Percentiles rank a stretch among this genome's conserved stretches.
Conservation (phyloP, 441 rosid genomes). For the Mallotus repandus region DNA sequence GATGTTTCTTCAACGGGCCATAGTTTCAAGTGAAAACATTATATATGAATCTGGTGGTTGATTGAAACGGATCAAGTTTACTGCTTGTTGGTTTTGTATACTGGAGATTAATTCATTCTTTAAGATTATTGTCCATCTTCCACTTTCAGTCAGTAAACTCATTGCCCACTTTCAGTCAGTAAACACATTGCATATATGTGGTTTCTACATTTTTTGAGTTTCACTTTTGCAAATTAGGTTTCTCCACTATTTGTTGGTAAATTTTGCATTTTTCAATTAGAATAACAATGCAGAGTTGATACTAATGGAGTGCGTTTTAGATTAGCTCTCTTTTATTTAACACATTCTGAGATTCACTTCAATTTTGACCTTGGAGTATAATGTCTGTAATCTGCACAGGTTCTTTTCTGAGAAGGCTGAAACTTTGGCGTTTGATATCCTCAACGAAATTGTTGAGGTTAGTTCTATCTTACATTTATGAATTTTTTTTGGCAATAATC, state of each 20-base stretch:
- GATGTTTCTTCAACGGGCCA: background rate
- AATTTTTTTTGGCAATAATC: background rate
- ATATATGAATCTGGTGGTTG: background rate
- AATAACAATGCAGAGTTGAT: background rate
- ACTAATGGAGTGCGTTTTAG: background rate
- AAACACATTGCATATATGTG: background rate
- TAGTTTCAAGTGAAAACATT: background rate
- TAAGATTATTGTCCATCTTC: background rate
- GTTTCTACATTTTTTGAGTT: background rate
- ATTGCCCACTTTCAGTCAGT: too few relatives aligned
- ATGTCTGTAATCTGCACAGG: slow-evolving; percentile 47
- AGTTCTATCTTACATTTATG: background rate
- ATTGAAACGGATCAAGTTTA: background rate
- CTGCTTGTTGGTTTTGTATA: background rate
- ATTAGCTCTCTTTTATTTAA: background rate
- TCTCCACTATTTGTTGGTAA: background rate
- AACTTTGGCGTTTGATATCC: slow-evolving; percentile 54
- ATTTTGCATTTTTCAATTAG: background rate
- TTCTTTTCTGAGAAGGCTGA: slow-evolving; percentile 80
- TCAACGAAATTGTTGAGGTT: slow-evolving; percentile 67
- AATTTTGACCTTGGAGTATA: slow-evolving; percentile 25
- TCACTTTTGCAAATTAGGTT: too few relatives aligned
- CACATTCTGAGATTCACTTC: background rate
- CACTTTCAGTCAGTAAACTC: background rate
- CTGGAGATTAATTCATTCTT: background rate